Conservation (phyloP, 345 rosid species). For the Euclidium syriacum region DNA sequence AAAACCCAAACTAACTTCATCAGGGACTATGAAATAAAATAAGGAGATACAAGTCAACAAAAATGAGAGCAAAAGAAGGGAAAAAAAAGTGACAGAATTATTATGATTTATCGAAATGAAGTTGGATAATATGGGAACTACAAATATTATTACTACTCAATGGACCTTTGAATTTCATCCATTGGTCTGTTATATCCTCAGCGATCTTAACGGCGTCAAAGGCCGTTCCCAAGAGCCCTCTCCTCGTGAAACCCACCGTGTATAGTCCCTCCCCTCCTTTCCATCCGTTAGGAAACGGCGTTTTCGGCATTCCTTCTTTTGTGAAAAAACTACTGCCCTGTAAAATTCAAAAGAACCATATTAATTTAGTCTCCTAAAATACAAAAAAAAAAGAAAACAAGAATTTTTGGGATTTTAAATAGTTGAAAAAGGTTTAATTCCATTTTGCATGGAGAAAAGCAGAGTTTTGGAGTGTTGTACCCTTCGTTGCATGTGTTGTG, state of each 20-base stretch:
- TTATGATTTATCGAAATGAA: slow-evolving; percentile 19
- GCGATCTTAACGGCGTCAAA: slow-evolving; percentile 73
- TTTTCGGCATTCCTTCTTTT: slow-evolving; percentile 80
- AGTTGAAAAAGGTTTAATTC: slow-evolving; percentile 12
- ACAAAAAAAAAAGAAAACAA: background rate
- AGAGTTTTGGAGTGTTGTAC: slow-evolving; percentile 30
- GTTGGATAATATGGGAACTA: slow-evolving; percentile 40
- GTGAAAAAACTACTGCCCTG: slow-evolving; percentile 70
- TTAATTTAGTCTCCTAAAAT: background rate
- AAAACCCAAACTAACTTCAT: background rate
- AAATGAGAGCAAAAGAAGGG: background rate
- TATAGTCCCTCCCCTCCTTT: slow-evolving; percentile 76
- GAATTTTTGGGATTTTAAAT: background rate
- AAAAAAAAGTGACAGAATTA: background rate
- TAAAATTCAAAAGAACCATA: background rate
- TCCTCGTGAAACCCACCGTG: slow-evolving; percentile 83
- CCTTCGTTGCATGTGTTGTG: slow-evolving; percentile 20
- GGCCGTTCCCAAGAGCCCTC: slow-evolving; percentile 77
- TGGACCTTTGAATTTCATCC: slow-evolving; percentile 35
- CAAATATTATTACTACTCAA: slow-evolving; percentile 11
- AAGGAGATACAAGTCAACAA: background rate
- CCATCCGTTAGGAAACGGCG: slow-evolving; percentile 87
- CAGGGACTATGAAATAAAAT: background rate
- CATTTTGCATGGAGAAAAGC: slow-evolving; percentile 39
- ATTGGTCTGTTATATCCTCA: slow-evolving; percentile 49